Evolutionary conservation across 768 basidiomycete genomes (phyloP), one percentile per base, ranked within the genome.

Genomic region (Boletus fagicola): DNA sequence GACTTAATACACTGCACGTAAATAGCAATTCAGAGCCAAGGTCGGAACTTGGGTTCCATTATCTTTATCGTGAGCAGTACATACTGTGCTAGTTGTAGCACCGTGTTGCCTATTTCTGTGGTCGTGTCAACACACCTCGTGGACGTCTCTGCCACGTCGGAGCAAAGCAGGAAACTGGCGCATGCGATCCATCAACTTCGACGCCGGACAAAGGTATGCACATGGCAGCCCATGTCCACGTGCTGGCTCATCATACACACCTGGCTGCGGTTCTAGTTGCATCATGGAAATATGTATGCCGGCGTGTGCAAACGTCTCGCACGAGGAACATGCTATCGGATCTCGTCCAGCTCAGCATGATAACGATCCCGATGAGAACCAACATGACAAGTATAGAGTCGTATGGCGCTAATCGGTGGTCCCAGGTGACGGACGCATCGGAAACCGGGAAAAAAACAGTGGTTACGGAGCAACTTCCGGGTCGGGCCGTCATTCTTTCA

Each of bases 1-100:
- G 85, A 85, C 43, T 82, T 81, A 5, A 71, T 77, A 28, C 79
- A 47, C 38, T 72, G 63, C 65, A 72, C 70, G n/a, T 70, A 55
- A 68, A 53, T 47, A 43, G 42, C 26, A 55, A 36, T 33, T 38
- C 13, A 30, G 46, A 38, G 11, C 12, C 26, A n/a, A 49, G 18
- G 40, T 38, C 36, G 35, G 38, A 45, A 28, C 45, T 47, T 31
- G 48, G 5, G 6, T 50, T 47, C 40, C 35, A 15, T 57, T 53
- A n/a, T 65, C 55, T 48, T 59, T 28, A 13, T 62, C 40, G 36
- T 54, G 50, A 55, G 55, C 28, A 31, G 30, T 9, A n/a, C n/a
- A n/a, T n/a, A 36, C 4, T 26, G n/a, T 40, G 46, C 31, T 18
- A 35, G 20, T 39, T 33, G 22, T 31, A 30, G 9, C 20, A 30